Base-by-base conservation (phyloP, 257 asterid species). In the Solanum bukasovii region DNA sequence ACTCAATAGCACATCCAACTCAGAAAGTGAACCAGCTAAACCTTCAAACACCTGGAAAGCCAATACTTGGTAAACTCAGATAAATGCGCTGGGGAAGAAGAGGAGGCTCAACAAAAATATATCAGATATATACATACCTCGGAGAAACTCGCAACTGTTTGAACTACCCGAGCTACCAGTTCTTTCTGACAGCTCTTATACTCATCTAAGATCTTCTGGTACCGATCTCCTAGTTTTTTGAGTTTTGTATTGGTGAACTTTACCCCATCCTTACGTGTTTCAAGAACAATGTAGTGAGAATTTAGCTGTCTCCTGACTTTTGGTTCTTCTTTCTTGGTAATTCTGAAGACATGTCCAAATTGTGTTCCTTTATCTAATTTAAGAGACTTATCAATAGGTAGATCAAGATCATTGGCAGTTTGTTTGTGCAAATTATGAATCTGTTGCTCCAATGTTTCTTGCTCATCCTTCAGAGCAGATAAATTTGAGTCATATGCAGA, bases 271-370 rank as follows among this genome's bases (percentile, higher is more conserved):
- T 97, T 97, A 20, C 99, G 98, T 87, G 99, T 97, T 93, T 97
- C 99, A 86, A 97, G 98, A 89, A 97, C 88, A 91, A 97, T 92
- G 92, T 93, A 97, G 56, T 94, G 95, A 88, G 98, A 92, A 91
- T 94, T 97, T 87, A 97, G 93, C 93, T 95, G 95, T 94, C 91
- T 96, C 93, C 99, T 94, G 84, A 96, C 94, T 91, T 97, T 97
- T 88, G 99, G 98, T 92, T 97, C 99, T 93, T 97, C 99, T 93
- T 97, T 97, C 92, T 97, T 97, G 27, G 99, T 96, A 93, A 97
- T 96, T 90, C 99, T 94, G 87, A 93, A 96, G 85, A 93, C 98
- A 90, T 96, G 96, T 84, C 99, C 99, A 91, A 96, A 96, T 88
- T 94, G 98, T 77, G 98, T 94, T 90, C 94, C 96, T 87, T 97